phyloP scores from a whole-genome alignment of 805 yeast species.

The Debaryomyces maramus region DNA sequence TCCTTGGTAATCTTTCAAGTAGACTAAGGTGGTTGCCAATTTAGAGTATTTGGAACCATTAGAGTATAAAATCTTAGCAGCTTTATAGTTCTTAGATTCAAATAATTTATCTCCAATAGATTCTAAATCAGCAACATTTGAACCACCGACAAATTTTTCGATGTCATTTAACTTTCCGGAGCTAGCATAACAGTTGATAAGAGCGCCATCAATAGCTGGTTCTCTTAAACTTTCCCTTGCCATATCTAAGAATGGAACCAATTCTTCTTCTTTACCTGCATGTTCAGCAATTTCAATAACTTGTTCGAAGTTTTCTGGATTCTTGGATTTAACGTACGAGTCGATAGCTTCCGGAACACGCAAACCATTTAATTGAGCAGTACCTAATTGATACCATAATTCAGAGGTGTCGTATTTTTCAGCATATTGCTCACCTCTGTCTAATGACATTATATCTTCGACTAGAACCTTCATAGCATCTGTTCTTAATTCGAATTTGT shows the following conservation, averaged over 20 bases:
- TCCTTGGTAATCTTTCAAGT: slow-evolving; percentile 86
- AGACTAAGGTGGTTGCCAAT: slow-evolving; percentile 94
- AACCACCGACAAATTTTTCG: slow-evolving; percentile 76
- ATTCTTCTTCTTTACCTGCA: slow-evolving; percentile 94
- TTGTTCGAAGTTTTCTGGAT: slow-evolving; percentile 84
- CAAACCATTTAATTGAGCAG: slow-evolving; percentile 92
- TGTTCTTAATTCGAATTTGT: slow-evolving; percentile 72
- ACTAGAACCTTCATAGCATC: slow-evolving; percentile 89
- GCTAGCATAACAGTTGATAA: slow-evolving; percentile 83
- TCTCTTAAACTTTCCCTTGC: slow-evolving; percentile 91
- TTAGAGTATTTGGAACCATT: slow-evolving; percentile 92
- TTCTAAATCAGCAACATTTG: slow-evolving; percentile 93
- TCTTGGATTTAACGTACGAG: slow-evolving; percentile 88
- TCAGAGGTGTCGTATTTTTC: slow-evolving; percentile 84
- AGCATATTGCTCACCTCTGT: slow-evolving; percentile 91
- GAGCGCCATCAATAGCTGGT: slow-evolving; percentile 88
- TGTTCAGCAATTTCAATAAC: slow-evolving; percentile 93
- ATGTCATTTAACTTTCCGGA: slow-evolving; percentile 75
- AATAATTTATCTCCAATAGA: slow-evolving; percentile 88
- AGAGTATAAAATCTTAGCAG: slow-evolving; percentile 85
- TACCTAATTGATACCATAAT: slow-evolving; percentile 93
- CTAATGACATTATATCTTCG: slow-evolving; percentile 90
- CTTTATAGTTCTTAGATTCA: slow-evolving; percentile 79
- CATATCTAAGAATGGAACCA: slow-evolving; percentile 81
- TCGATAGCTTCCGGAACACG: slow-evolving; percentile 89